Evolutionary conservation across 2,329 filamentous ascomycete species (phyloP).

Genomic region (Alternaria sp.): DNA sequence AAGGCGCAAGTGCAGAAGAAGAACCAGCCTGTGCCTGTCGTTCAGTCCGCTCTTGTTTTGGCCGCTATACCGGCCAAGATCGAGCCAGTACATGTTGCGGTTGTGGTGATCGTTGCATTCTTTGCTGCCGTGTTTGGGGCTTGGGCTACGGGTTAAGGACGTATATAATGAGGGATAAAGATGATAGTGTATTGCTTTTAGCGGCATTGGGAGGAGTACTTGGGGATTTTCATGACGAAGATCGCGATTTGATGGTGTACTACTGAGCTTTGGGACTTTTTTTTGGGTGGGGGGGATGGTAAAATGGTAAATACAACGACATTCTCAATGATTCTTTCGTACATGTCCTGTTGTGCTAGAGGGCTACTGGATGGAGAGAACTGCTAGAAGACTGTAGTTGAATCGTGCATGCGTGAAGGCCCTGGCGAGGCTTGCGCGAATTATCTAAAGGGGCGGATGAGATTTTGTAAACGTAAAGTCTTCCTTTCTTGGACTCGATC

Average conservation of each 20-base stretch:
- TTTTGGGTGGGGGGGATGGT: not conserved
- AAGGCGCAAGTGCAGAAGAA: conserved; percentile 4
- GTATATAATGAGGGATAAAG: no score
- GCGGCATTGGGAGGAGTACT: not conserved
- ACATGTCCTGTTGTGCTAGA: not conserved
- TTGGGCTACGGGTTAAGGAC: not conserved
- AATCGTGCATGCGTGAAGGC: not conserved
- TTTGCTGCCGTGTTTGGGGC: not conserved
- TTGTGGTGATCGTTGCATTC: not conserved
- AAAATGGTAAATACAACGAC: not conserved
- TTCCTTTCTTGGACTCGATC: conserved; percentile 1
- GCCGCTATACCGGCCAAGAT: not conserved
- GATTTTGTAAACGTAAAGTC: conserved; percentile 6
- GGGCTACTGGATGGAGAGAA: not conserved
- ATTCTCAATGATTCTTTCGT: not conserved
- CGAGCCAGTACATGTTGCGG: not conserved
- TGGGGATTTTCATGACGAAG: not conserved
- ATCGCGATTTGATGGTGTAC: not conserved
- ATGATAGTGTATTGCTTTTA: not conserved
- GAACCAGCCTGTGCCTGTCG: not conserved
- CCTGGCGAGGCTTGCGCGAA: conserved; percentile 2
- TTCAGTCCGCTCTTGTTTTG: not conserved
- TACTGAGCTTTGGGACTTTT: not conserved
- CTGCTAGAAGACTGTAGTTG: not conserved
- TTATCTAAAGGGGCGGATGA: not conserved